Percentiles rank a stretch among this genome's conserved stretches.
Conservation (phyloP, 345 rosid genomes). For the Sisymbrium altissimum region DNA sequence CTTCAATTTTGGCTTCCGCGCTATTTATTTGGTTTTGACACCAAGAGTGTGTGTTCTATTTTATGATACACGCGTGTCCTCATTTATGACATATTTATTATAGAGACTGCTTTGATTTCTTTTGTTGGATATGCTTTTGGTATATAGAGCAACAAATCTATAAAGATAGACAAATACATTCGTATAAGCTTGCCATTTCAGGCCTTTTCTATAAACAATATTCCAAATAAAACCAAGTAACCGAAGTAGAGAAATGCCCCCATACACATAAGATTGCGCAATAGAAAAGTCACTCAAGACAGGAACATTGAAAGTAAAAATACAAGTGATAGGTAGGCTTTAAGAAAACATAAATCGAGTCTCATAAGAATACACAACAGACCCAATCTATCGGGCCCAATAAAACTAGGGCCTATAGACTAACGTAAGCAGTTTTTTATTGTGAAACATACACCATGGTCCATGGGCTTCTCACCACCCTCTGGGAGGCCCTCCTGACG, state of each 20-base stretch:
- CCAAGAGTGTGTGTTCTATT: not conserved
- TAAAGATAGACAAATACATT: too few relatives aligned
- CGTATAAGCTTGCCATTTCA: not conserved
- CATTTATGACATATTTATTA: too few relatives aligned
- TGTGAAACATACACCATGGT: not conserved
- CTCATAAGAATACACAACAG: conserved; percentile 9
- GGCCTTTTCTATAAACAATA: not conserved
- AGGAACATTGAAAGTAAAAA: not conserved
- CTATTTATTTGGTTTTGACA: not conserved
- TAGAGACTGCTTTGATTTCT: not conserved
- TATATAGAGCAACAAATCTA: too few relatives aligned
- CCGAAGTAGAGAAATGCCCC: not conserved
- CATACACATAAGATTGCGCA: not conserved
- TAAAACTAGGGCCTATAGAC: conserved; percentile 31
- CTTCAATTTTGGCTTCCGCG: conserved; percentile 20
- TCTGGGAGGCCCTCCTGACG: conserved; percentile 67
- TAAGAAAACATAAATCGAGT: conserved; percentile 5
- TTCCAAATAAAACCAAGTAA: not conserved
- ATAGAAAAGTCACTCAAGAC: not conserved
- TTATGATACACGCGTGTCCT: not conserved
- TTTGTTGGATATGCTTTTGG: not conserved
- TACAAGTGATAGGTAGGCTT: not conserved
- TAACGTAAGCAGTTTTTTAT: not conserved
- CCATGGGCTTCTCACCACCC: conserved; percentile 60
- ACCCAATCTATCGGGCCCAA: conserved; percentile 32